Evolutionary conservation across 2,329 filamentous ascomycete species (phyloP).

Genomic region (Ophiobolus disseminans): DNA sequence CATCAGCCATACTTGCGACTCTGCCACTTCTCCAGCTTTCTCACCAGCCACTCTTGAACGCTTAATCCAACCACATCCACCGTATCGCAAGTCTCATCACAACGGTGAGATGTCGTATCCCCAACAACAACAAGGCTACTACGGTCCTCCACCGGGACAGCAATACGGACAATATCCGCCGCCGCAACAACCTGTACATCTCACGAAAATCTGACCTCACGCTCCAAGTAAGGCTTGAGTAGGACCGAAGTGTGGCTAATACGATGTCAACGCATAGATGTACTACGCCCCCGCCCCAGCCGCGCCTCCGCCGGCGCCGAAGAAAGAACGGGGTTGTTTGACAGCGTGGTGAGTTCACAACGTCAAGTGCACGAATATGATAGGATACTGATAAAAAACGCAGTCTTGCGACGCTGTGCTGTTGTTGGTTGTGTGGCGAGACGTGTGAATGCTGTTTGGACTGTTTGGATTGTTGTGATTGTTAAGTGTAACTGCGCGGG

Average conservation of each 20-base stretch:
- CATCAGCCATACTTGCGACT: slow-evolving; percentile 10
- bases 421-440: slow-evolving; percentile 47
- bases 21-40: slow-evolving; percentile 4
- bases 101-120: slow-evolving; percentile 30
- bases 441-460: slow-evolving; percentile 47
- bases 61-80: background rate
- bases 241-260: slow-evolving; percentile 1
- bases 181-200: slow-evolving; percentile 38
- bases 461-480: slow-evolving; percentile 42
- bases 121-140: slow-evolving; percentile 28
- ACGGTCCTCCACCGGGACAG: slow-evolving; percentile 37
- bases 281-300: slow-evolving; percentile 40
- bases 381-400: background rate
- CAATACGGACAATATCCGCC: slow-evolving; percentile 38
- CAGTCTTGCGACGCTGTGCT: slow-evolving; percentile 46
- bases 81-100: too few relatives aligned
- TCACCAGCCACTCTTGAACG: slow-evolving; percentile 20
- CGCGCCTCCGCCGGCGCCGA: slow-evolving; percentile 30
- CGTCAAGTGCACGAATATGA: background rate
- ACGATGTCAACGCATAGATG: slow-evolving; percentile 26
- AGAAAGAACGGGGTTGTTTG: slow-evolving; percentile 45
- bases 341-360: slow-evolving; percentile 36
- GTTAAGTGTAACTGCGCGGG: slow-evolving; percentile 13
- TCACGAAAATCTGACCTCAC: background rate
- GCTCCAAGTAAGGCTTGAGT: background rate